Evolutionary conservation across 1,284 basidiomycete genomes (phyloP).

Genomic region (Malassezia nana): DNA sequence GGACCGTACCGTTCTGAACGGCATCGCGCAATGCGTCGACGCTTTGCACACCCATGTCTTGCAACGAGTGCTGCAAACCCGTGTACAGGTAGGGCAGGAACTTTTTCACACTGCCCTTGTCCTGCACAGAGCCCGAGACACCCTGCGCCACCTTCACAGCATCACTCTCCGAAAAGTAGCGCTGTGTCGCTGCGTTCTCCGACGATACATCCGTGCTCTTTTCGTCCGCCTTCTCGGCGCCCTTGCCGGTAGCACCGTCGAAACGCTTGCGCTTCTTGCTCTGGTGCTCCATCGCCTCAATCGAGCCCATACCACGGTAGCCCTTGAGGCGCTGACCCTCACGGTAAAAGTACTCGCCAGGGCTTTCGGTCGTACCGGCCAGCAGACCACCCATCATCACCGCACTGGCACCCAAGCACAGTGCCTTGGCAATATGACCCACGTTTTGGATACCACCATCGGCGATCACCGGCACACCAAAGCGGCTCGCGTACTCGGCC

Average conservation of each 20-base stretch:
- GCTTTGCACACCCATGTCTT: conserved; percentile 76
- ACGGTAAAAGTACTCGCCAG: conserved; percentile 97
- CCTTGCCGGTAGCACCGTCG: conserved; percentile 49
- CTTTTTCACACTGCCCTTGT: conserved; percentile 79
- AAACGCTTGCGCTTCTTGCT: conserved; percentile 35
- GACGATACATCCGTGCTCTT: conserved; percentile 50
- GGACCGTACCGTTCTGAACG: conserved; percentile 60
- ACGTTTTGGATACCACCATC: conserved; percentile 94
- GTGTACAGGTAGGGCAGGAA: conserved; percentile 86
- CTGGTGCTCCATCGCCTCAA: conserved; percentile 48
- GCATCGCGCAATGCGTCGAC: conserved; percentile 59
- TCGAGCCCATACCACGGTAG: conserved; percentile 93
- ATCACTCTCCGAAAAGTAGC: conserved; percentile 93
- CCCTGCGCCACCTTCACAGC: conserved; percentile 87
- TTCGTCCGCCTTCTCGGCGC: conserved; percentile 52
- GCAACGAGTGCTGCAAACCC: conserved; percentile 88
- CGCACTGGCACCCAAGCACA: conserved; percentile 81
- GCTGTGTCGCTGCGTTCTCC: conserved; percentile 90
- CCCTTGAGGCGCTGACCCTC: conserved; percentile 97
- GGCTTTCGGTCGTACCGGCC: conserved; percentile 91
- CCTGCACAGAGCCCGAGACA: conserved; percentile 89
- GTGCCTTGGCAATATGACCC: conserved; percentile 93
- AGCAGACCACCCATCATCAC: conserved; percentile 98
- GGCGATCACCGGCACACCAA: conserved; percentile 95
- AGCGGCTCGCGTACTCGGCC: conserved; percentile 80